Percentiles rank a stretch among this genome's conserved stretches.
Evolutionary conservation across 176 grass and related monocot genomes (phyloP).

Genomic region (Cymbopogon citratus): DNA sequence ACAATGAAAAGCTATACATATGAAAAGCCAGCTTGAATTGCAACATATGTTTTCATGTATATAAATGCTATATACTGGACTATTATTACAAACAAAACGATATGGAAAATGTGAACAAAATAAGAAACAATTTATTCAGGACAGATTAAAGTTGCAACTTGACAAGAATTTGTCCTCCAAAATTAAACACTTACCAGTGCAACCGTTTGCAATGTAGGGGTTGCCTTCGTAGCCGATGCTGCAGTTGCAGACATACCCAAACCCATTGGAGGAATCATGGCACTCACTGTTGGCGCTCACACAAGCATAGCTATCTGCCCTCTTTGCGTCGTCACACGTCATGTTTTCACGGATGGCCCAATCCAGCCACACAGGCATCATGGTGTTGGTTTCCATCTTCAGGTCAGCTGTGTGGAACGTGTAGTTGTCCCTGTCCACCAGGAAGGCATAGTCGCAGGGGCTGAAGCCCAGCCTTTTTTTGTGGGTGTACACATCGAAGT

Average conservation of each 20-base stretch:
- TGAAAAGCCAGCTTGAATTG: not conserved
- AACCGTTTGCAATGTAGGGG: not conserved
- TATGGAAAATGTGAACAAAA: no score
- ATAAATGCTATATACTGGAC: no score
- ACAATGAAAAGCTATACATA: not conserved
- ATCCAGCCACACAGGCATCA: not conserved
- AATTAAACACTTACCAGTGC: constrained; percentile 1
- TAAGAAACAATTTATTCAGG: no score
- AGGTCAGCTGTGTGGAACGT: not conserved
- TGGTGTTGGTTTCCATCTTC: not conserved
- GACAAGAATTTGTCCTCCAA: no score
- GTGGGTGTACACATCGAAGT: not conserved
- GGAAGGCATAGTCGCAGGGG: constrained; percentile 18
- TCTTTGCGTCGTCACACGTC: not conserved
- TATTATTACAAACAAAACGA: no score
- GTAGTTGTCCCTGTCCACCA: constrained; percentile 10
- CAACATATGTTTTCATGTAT: not conserved
- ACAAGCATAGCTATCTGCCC: not conserved
- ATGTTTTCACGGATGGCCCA: not conserved
- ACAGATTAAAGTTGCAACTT: no score
- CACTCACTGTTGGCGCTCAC: constrained; percentile 5
- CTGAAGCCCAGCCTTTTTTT: not conserved
- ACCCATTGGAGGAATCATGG: not conserved
- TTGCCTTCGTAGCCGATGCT: constrained; percentile 7
- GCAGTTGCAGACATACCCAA: constrained; percentile 20